Conservation (phyloP, 192 early-diverging fungal species). For the Entomortierella beljakovae region DNA sequence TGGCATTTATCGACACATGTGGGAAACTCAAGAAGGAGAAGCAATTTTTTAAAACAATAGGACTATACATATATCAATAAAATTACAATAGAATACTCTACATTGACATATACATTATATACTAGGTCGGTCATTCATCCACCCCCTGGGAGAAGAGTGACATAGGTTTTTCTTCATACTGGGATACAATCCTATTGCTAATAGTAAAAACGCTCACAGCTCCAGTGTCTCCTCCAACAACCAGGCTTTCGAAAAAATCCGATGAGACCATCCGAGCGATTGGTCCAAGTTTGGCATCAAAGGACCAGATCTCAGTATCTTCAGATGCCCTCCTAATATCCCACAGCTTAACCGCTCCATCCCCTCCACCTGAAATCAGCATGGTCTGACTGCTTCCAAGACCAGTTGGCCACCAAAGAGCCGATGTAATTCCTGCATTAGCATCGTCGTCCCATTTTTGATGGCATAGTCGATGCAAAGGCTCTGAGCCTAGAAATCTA, state of each 20-base stretch:
- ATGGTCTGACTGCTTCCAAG: slow-evolving; percentile 12
- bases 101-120: background rate
- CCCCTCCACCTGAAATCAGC: slow-evolving; percentile 36
- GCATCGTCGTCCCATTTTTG: background rate
- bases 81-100: background rate
- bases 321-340: slow-evolving; percentile 42
- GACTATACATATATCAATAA: slow-evolving; percentile 6
- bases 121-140: background rate
- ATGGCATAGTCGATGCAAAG: slow-evolving; percentile 27
- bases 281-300: slow-evolving; percentile 33
- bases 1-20: slow-evolving; percentile 93
- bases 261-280: slow-evolving; percentile 22
- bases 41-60: slow-evolving; percentile 22
- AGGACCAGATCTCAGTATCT: slow-evolving; percentile 21
- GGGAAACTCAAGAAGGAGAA: slow-evolving; percentile 76
- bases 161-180: slow-evolving; percentile 27
- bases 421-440: slow-evolving; percentile 33
- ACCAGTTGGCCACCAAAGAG: slow-evolving; percentile 32
- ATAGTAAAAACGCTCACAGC: slow-evolving; percentile 28
- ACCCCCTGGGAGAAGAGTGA: slow-evolving; percentile 4
- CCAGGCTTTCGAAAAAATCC: slow-evolving; percentile 7
- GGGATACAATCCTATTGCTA: slow-evolving; percentile 18
- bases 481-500: background rate
- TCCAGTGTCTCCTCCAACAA: slow-evolving; percentile 32
- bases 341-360: slow-evolving; percentile 37